Percentiles rank a stretch among this genome's conserved stretches.
These are phyloP conservation scores for Tetratostichococcus sp. DNA, from an alignment of 139 green algal species.

Conservation along the genomic window DNA sequence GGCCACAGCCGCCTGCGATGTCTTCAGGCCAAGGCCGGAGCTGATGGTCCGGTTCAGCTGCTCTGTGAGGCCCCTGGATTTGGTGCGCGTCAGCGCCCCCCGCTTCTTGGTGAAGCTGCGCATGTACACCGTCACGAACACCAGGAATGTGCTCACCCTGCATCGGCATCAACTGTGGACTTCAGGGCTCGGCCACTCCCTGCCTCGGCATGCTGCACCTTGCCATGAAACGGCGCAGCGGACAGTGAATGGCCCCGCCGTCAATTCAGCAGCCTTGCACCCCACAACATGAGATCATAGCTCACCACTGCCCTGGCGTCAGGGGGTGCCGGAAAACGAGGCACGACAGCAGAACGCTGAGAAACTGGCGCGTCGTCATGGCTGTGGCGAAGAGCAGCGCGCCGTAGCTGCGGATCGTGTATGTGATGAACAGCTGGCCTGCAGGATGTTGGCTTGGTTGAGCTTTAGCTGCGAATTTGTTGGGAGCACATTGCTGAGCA, in stretches of 20 bases:
- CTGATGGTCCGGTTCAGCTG: background rate
- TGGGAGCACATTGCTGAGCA: too few relatives aligned
- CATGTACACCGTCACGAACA: background rate
- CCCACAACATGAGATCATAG: background rate
- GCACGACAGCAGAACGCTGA: conserved; percentile 87
- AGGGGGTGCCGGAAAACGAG: conserved; percentile 83
- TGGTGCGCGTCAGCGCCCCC: background rate
- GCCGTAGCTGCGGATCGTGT: conserved; percentile 75
- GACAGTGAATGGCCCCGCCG: too few relatives aligned
- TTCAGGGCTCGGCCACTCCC: too few relatives aligned
- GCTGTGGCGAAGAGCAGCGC: conserved; percentile 87
- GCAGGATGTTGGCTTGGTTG: too few relatives aligned
- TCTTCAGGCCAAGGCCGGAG: too few relatives aligned
- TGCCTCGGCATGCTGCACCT: too few relatives aligned
- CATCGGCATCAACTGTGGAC: background rate
- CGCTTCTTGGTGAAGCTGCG: conserved; percentile 1
- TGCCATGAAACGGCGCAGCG: too few relatives aligned
- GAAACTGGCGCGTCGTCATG: conserved; percentile 92
- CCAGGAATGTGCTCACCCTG: background rate
- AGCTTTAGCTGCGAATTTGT: too few relatives aligned
- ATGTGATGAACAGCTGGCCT: conserved; percentile 77
- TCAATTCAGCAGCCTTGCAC: too few relatives aligned
- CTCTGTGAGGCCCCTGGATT: background rate
- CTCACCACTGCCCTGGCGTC: conserved; percentile 55
- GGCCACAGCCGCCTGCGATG: too few relatives aligned